Base-by-base conservation (phyloP, 73 alveolate genomes). In the Stentor coeruleus region DNA sequence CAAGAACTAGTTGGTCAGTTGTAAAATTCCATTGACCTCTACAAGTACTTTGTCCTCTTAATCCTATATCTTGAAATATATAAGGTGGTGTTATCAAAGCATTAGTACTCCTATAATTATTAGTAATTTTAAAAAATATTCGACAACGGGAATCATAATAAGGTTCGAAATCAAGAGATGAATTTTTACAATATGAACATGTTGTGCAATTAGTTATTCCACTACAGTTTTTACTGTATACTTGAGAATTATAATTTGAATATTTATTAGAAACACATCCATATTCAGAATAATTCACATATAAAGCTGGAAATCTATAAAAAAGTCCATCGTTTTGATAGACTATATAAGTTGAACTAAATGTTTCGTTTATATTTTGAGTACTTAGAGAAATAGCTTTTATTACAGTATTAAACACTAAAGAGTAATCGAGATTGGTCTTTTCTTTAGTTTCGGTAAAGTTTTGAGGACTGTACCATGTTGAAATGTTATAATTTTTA, bases 21-120 rank as follows among this genome's bases (percentile, higher is more conserved):
- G 66, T 11, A 66, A 20, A 20, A 40, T 66, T 20, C 37, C 79
- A 66, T 26, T 28, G 79, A 1, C 79, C 79, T 66, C n/a, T 66
- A 2, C 79, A 66, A 28, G 79, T 40, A 20, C 40, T 20, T 66
- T 33, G 79, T 2, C 79, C 79, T 66, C n/a, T 20, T n/a, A n/a
- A n/a, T 20, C 33, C 37, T 37, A 26, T 14, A 31, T 31, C 37
- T 20, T 14, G 1, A 0, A 31, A 66, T 20, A 28, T 20, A 33
- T 66, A 66, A 66, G 79, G 79, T 1, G n/a, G n/a, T 0, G 79
- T 66, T 66, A 66, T 28, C 1, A 66, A 20, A 66, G 37, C 37
- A 66, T 40, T 33, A 2, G 36, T 20, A 40, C 33, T 33, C 2
- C 33, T 66, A 26, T 20, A 26, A 15, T 20, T 2, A 28, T 26